Evolutionary conservation across 768 basidiomycete species (phyloP).

Genomic region (Russula dissimulans): DNA sequence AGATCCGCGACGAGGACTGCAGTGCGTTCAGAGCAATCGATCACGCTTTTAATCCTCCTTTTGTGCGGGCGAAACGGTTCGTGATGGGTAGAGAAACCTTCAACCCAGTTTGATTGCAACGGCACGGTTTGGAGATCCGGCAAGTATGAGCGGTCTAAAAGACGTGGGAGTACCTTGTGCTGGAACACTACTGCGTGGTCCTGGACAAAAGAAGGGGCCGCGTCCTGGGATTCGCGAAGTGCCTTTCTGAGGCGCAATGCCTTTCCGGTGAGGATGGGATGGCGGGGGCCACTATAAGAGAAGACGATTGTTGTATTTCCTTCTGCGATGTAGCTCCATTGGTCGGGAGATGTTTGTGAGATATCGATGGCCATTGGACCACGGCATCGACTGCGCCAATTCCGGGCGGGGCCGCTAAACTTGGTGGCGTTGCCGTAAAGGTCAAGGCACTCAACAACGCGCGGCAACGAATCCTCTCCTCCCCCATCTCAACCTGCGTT

Average conservation of each 20-base stretch:
- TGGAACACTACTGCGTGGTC: conserved; percentile 49
- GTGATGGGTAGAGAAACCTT: conserved; percentile 37
- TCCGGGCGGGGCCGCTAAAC: neutral
- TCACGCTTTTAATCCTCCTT: conserved; percentile 45
- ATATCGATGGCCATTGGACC: neutral
- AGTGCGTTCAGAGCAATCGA: conserved; percentile 46
- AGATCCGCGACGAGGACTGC: conserved; percentile 78
- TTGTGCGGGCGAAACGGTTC: conserved; percentile 46
- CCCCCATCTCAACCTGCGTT: conserved; percentile 9
- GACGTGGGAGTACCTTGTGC: conserved; percentile 46
- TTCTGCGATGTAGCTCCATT: conserved; percentile 87
- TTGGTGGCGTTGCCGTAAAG: conserved; percentile 2
- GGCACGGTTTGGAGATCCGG: conserved; percentile 45
- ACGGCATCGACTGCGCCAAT: neutral
- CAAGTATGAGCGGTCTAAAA: conserved; percentile 55
- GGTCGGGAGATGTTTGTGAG: conserved; percentile 26
- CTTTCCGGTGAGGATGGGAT: conserved; percentile 46
- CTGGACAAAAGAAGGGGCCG: conserved; percentile 22
- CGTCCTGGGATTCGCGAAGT: neutral
- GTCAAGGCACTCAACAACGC: neutral
- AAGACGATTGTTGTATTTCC: conserved; percentile 91
- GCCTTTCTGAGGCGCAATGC: conserved; percentile 74
- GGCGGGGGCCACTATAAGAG: conserved; percentile 55
- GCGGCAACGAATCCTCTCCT: conserved; percentile 5
- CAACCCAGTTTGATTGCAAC: conserved; percentile 49